Percentiles rank a stretch among this genome's conserved stretches.
Conservation (phyloP, 1,139 yeast genomes). For the Arxiozyma slooffiae region DNA sequence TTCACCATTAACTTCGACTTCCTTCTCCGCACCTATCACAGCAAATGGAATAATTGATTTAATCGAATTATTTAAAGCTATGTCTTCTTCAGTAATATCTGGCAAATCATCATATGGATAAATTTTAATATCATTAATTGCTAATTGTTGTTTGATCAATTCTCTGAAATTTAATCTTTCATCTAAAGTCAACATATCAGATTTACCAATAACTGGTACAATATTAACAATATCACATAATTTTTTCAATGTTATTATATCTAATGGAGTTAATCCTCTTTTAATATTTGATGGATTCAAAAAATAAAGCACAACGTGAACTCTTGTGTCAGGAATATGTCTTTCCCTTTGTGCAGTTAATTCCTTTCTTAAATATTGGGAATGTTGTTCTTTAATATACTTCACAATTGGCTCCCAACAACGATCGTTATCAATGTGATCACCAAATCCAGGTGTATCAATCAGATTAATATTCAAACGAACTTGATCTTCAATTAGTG, state of each 20-base stretch:
- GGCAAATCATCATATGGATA: conserved; percentile 82
- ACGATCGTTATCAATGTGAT: conserved; percentile 88
- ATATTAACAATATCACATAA: conserved; percentile 87
- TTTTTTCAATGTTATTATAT: conserved; percentile 72
- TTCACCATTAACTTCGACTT: conserved; percentile 65
- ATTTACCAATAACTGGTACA: conserved; percentile 88
- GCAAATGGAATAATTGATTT: conserved; percentile 87
- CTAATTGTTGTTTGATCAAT: conserved; percentile 66
- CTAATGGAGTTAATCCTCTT: conserved; percentile 69
- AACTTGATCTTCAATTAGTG: conserved; percentile 75
- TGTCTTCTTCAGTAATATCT: conserved; percentile 67
- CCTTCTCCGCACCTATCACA: conserved; percentile 82
- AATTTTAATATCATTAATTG: conserved; percentile 60
- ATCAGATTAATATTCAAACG: conserved; percentile 75
- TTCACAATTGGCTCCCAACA: conserved; percentile 96
- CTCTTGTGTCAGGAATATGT: conserved; percentile 78
- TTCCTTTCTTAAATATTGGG: conserved; percentile 85
- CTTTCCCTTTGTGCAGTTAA: conserved; percentile 91
- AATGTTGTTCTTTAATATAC: conserved; percentile 93
- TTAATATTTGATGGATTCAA: conserved; percentile 66
- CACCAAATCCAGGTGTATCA: conserved; percentile 98
- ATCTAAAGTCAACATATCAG: conserved; percentile 77
- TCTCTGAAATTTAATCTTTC: conserved; percentile 76
- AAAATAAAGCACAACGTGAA: conserved; percentile 86
- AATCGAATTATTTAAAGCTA: conserved; percentile 66